Evolutionary conservation across 768 basidiomycete genomes (phyloP).

Genomic region (Lactifluus rugatus): DNA sequence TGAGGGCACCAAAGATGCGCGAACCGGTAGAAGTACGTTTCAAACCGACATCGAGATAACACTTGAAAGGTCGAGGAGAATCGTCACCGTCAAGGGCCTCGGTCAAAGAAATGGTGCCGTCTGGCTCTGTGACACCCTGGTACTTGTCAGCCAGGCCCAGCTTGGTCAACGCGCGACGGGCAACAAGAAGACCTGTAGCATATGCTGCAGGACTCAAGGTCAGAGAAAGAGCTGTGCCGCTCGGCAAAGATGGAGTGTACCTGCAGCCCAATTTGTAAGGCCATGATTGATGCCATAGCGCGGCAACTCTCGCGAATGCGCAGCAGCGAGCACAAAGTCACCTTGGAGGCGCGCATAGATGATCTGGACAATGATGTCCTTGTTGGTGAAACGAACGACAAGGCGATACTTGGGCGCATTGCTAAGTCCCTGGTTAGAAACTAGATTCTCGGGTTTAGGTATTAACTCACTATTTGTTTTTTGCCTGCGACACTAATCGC

Average conservation of each 20-base stretch:
- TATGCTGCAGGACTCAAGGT: slow-evolving; percentile 50
- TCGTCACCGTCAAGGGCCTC: slow-evolving; percentile 85
- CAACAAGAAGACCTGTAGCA: slow-evolving; percentile 90
- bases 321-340: slow-evolving; percentile 85
- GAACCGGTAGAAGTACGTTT: slow-evolving; percentile 96
- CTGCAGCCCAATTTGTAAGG: slow-evolving; percentile 97
- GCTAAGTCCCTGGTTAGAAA: slow-evolving; percentile 30
- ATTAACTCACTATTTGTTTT: slow-evolving; percentile 88
- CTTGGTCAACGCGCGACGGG: slow-evolving; percentile 90
- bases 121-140: slow-evolving; percentile 85
- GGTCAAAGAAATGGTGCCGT: slow-evolving; percentile 76
- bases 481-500: slow-evolving; percentile 93
- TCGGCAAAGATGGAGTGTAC: slow-evolving; percentile 29
- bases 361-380: slow-evolving; percentile 89
- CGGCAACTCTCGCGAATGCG: slow-evolving; percentile 85
- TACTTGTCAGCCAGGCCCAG: slow-evolving; percentile 98
- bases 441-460: background rate
- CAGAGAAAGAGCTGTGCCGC: background rate
- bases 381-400: slow-evolving; percentile 98
- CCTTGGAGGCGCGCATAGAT: slow-evolving; percentile 97
- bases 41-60: slow-evolving; percentile 96
- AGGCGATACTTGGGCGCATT: slow-evolving; percentile 97
- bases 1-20: slow-evolving; percentile 96
- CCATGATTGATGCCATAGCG: slow-evolving; percentile 97
- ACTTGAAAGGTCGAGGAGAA: slow-evolving; percentile 97